These are phyloP conservation scores for Mikania micrantha DNA, from an alignment of 129 eudicot genomes.

Conservation along the genomic window DNA sequence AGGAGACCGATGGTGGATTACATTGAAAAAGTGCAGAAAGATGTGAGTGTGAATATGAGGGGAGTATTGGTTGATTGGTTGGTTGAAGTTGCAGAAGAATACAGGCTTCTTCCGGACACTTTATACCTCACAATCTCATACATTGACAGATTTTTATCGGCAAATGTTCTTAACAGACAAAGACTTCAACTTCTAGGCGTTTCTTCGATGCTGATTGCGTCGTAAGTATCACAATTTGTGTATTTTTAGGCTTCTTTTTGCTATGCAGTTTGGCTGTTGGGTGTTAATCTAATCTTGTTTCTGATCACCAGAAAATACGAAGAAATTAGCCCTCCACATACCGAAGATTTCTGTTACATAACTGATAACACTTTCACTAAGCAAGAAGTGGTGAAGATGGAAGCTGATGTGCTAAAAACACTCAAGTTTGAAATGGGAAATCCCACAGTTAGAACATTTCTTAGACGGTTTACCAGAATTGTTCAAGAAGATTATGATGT, in stretches of 20 bases:
- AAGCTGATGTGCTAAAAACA: constrained; percentile 54
- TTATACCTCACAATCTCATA: constrained; percentile 51
- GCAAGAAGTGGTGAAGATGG: constrained; percentile 78
- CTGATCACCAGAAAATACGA: constrained; percentile 47
- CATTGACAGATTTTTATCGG: constrained; percentile 64
- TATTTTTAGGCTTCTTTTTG: not conserved
- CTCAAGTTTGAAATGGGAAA: constrained; percentile 57
- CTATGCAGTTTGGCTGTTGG: not conserved
- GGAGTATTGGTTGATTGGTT: constrained; percentile 77
- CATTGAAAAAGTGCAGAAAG: constrained; percentile 62
- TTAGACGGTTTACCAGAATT: not conserved
- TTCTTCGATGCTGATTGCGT: constrained; percentile 84
- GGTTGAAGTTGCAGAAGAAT: constrained; percentile 86
- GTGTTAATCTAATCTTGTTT: not conserved
- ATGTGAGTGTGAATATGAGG: constrained; percentile 53
- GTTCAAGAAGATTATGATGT: constrained; percentile 52
- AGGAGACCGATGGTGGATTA: constrained; percentile 60
- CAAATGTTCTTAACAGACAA: constrained; percentile 45
- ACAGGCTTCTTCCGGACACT: constrained; percentile 65
- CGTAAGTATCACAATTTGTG: constrained; percentile 37
- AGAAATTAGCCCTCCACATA: constrained; percentile 75
- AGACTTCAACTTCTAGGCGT: constrained; percentile 91
- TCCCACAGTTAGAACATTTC: constrained; percentile 22
- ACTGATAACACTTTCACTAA: constrained; percentile 70
- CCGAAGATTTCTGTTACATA: constrained; percentile 48